phyloP scores from a whole-genome alignment of 2,329 filamentous ascomycete genomes.

The Cylindrodendrum hubeiense region DNA sequence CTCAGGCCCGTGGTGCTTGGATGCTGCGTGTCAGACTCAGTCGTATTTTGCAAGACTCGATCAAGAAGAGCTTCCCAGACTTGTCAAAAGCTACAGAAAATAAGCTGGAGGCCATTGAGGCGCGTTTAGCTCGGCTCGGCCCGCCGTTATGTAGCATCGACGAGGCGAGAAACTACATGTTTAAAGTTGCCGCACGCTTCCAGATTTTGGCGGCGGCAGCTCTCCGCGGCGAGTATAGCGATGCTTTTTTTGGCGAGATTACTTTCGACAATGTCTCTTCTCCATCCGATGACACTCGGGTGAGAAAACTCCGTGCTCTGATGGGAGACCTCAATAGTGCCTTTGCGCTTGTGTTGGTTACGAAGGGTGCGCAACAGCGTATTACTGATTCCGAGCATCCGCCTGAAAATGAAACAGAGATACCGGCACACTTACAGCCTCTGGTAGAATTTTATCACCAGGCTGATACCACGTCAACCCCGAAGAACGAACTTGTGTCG shows the following conservation, averaged over 20 bases:
- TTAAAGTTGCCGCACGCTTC: slow-evolving; percentile 3
- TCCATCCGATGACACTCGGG: neutral
- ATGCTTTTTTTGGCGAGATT: slow-evolving; percentile 10
- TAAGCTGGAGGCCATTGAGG: neutral
- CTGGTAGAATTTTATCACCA: slow-evolving; percentile 6
- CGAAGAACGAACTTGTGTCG: neutral
- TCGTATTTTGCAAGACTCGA: slow-evolving; percentile 8
- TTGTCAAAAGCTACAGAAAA: neutral
- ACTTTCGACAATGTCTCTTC: neutral
- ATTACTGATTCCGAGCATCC: neutral
- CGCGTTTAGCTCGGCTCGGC: neutral
- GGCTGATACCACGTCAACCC: neutral
- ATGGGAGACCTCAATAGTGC: slow-evolving; percentile 11
- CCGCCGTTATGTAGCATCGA: slow-evolving; percentile 2
- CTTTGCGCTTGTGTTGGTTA: slow-evolving; percentile 14
- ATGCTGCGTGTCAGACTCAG: slow-evolving; percentile 9
- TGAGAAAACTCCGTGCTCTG: slow-evolving; percentile 2
- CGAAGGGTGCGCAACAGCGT: neutral
- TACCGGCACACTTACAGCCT: neutral
- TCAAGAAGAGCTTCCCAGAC: slow-evolving; percentile 7
- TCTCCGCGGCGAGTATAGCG: slow-evolving; percentile 7
- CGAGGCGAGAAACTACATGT: slow-evolving; percentile 10
- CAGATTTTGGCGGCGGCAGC: slow-evolving; percentile 1
- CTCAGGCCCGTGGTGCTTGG: slow-evolving; percentile 11
- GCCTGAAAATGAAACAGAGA: neutral